Evolutionary conservation across 1,139 yeast species (phyloP).

Genomic region (Meyerozyma carpophila): DNA sequence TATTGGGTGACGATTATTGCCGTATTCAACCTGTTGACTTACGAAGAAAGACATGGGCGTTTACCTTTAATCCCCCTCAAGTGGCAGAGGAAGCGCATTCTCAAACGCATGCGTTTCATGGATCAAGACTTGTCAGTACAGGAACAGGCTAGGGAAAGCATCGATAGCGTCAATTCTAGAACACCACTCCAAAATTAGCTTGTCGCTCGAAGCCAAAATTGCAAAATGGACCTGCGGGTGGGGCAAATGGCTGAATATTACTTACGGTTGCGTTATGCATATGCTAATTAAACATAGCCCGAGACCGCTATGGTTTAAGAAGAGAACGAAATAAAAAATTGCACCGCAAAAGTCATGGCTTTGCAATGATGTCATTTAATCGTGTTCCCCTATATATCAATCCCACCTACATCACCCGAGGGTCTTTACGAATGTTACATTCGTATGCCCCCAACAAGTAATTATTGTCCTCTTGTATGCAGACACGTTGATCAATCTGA

Average conservation of each 20-base stretch:
- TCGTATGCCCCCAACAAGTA: not conserved
- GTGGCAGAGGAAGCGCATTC: conserved; percentile 55
- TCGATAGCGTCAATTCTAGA: conserved; percentile 22
- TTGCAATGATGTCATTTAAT: too few relatives aligned
- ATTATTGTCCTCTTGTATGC: not conserved
- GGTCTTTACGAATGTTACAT: too few relatives aligned
- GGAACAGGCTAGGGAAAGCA: conserved; percentile 15
- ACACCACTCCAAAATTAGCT: conserved; percentile 15
- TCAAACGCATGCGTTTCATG: conserved; percentile 36
- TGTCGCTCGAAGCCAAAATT: too few relatives aligned
- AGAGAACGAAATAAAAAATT: too few relatives aligned
- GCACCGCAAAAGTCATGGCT: too few relatives aligned
- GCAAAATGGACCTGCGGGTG: not conserved
- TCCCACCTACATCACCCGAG: too few relatives aligned
- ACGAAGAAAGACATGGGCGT: conserved; percentile 60
- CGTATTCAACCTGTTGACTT: conserved; percentile 15
- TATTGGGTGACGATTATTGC: conserved; percentile 32
- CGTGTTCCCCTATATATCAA: too few relatives aligned
- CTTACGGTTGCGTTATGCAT: not conserved
- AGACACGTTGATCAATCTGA: not conserved
- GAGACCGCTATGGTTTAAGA: too few relatives aligned
- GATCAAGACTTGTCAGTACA: conserved; percentile 2
- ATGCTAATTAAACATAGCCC: too few relatives aligned
- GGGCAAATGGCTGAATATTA: not conserved
- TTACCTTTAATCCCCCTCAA: conserved; percentile 55